phyloP scores from a whole-genome alignment of 2,329 filamentous ascomycete species.

The Sporothrix luriei region DNA sequence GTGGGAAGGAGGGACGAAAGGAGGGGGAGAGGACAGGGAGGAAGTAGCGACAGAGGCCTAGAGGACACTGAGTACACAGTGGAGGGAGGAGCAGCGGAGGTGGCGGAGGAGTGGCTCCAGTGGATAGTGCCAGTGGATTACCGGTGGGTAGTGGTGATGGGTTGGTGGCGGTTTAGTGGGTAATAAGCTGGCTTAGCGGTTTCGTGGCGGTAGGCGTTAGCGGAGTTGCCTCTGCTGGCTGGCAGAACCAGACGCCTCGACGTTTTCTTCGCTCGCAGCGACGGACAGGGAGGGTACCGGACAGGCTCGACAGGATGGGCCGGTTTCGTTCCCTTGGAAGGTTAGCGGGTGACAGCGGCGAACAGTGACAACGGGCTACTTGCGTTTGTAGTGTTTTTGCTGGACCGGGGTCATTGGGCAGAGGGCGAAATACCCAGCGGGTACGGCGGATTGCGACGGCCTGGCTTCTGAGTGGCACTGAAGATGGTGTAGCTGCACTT shows the following conservation, averaged over 20 bases:
- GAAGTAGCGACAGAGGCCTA: not conserved
- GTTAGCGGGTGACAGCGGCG: not conserved
- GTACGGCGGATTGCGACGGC: not conserved
- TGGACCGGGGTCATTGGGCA: not conserved
- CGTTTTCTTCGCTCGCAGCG: not conserved
- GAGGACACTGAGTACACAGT: not conserved
- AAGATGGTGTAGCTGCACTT: not conserved
- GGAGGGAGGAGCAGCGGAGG: not conserved
- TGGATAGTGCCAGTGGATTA: not conserved
- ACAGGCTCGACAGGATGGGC: slow-evolving; percentile 1
- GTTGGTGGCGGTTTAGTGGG: slow-evolving; percentile 12
- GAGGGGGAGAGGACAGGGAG: not conserved
- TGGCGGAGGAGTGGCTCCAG: not conserved
- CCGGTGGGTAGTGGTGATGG: slow-evolving; percentile 6
- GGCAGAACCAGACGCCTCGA: not conserved
- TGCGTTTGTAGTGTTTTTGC: not conserved
- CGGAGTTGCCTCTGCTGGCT: not conserved
- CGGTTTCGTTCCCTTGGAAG: not conserved
- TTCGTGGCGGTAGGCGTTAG: not conserved
- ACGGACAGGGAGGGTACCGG: slow-evolving; percentile 20
- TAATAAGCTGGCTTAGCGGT: slow-evolving; percentile 2
- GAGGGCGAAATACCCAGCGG: slow-evolving; percentile 1
- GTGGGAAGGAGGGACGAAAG: slow-evolving; percentile 18
- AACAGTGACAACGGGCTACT: not conserved
- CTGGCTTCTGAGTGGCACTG: slow-evolving; percentile 5